Evolutionary conservation across 2,329 filamentous ascomycete genomes (phyloP), one percentile per base, ranked within the genome.

Genomic region (Fusarium sp.): DNA sequence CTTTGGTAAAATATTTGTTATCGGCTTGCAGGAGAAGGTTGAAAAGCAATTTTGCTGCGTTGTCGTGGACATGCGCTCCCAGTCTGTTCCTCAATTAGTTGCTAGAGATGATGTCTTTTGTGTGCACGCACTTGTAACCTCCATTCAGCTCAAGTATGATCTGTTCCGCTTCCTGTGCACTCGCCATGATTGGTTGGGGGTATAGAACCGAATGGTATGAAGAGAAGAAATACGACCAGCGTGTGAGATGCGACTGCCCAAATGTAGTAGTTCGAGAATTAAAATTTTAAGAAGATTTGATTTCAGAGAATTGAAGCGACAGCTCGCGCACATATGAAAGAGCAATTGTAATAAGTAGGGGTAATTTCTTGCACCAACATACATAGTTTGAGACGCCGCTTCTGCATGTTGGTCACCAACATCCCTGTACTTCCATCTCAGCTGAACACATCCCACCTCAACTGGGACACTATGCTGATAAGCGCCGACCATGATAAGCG

Each of bases 331-430:
- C 7, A 17, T 25, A 8, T 23, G 10, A 22, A 23, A 25, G 40
- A 8, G 4, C 4, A 7, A 6, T 23, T 48, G 6, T 17, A 13
- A 15, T 17, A 7, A 7, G 5, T 14, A 22, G 32, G 32, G 30
- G 20, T n/a, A 22, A 7, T 35, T 19, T 17, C 8, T 6, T n/a
- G 19, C 22, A 48, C 46, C 20, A 35, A 37, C 46, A 35, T 44
- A 7, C 27, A 47, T 17, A 23, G 19, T 49, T 22, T 54, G 43
- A 19, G 45, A 52, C 40, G 47, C 6, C 30, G 40, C 22, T 53
- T 64, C 48, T 50, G n/a, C 55, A 64, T 55, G 59, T 68, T 64
- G 62, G 58, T 67, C 55, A 56, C 54, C 3, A 66, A 7, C 45
- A 56, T 11, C 56, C 54, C n/a, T 33, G 53, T 35, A 8, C 14